Conservation (phyloP, 2,329 filamentous ascomycete species). For the Clarireedia hainanense region DNA sequence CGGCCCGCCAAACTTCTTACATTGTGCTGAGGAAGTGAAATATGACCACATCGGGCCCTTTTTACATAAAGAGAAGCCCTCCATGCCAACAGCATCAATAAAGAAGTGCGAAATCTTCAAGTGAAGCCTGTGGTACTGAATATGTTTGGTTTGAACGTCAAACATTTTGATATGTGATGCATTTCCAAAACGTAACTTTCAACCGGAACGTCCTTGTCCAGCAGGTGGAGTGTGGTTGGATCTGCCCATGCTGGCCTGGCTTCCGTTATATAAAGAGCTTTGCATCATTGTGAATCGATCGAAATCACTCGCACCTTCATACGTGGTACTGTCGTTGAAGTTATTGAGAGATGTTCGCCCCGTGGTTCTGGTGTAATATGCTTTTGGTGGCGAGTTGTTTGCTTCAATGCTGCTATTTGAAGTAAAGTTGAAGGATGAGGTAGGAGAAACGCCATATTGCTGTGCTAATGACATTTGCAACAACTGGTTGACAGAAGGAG, state of each 20-base stretch:
- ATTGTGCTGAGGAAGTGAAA: not conserved
- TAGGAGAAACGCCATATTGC: slow-evolving; percentile 16
- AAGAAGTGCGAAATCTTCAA: not conserved
- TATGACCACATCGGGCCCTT: not conserved
- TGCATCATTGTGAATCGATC: slow-evolving; percentile 25
- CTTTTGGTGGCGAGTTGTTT: slow-evolving; percentile 30
- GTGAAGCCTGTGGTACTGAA: slow-evolving; percentile 12
- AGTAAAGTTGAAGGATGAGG: slow-evolving; percentile 34
- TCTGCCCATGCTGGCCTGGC: slow-evolving; percentile 14
- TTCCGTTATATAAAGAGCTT: slow-evolving; percentile 25
- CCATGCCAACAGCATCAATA: not conserved
- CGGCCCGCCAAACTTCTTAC: not conserved
- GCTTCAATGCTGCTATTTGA: slow-evolving; percentile 44
- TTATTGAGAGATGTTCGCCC: slow-evolving; percentile 11
- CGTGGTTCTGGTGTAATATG: slow-evolving; percentile 5
- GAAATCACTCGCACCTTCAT: slow-evolving; percentile 22
- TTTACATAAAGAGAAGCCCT: not conserved
- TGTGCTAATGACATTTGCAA: slow-evolving; percentile 20
- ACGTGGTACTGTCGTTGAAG: slow-evolving; percentile 18
- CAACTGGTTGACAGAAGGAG: slow-evolving; percentile 17
- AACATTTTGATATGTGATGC: not conserved
- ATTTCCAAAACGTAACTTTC: not conserved
- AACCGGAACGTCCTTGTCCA: slow-evolving; percentile 32
- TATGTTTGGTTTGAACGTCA: slow-evolving; percentile 12
- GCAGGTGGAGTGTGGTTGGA: slow-evolving; percentile 40